Evolutionary conservation across 345 rosid species (phyloP).

Genomic region (Mangifera indica): DNA sequence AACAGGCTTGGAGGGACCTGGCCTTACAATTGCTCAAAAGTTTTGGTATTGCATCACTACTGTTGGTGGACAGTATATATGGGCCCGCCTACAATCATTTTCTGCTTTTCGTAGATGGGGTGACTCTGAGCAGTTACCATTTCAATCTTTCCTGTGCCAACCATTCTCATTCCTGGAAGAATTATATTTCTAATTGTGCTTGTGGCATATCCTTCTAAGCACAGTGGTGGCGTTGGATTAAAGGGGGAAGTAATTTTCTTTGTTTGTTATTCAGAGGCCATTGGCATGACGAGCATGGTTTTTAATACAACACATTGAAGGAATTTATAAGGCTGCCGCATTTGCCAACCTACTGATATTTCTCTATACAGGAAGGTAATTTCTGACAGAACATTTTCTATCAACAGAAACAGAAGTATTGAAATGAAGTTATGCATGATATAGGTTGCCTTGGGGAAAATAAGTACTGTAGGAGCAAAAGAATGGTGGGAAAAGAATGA

Average conservation of each 20-base stretch:
- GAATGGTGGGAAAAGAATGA: neutral
- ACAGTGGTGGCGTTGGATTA: neutral
- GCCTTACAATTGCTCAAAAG: slow-evolving; percentile 81
- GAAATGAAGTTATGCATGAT: neutral
- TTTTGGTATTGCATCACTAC: slow-evolving; percentile 84
- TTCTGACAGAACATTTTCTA: slow-evolving; percentile 1
- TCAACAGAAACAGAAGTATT: neutral
- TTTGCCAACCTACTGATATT: slow-evolving; percentile 84
- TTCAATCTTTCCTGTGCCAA: neutral
- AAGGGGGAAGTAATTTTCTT: slow-evolving; percentile 5
- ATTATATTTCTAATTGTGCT: neutral
- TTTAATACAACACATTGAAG: slow-evolving; percentile 71
- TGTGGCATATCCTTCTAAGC: neutral
- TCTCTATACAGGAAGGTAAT: slow-evolving; percentile 89
- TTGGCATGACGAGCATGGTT: slow-evolving; percentile 78
- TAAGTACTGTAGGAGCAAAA: neutral
- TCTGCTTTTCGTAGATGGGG: slow-evolving; percentile 99
- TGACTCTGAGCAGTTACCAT: slow-evolving; percentile 76
- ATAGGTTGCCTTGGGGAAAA: slow-evolving; percentile 3
- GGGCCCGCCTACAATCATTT: slow-evolving; percentile 86
- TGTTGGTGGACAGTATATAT: slow-evolving; percentile 94
- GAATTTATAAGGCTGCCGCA: slow-evolving; percentile 87
- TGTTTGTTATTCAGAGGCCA: slow-evolving; percentile 60
- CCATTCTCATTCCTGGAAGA: neutral
- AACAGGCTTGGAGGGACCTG: slow-evolving; percentile 97